phyloP scores from a whole-genome alignment of 345 rosid species.

The Citrus mangshanensis region DNA sequence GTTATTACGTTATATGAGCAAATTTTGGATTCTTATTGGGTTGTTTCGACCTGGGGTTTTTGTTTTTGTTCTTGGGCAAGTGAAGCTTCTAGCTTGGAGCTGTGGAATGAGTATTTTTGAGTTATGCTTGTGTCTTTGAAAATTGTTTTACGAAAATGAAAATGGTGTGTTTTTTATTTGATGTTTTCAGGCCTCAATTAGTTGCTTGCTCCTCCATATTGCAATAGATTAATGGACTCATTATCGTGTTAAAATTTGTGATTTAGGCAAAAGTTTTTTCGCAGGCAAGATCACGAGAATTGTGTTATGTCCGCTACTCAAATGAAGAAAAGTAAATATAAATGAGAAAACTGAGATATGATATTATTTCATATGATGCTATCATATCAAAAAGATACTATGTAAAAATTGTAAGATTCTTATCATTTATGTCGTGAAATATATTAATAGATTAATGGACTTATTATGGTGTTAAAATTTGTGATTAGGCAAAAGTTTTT shows the following conservation, averaged over 20 bases:
- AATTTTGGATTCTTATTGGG: slow-evolving; percentile 1
- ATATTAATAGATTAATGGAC: not conserved
- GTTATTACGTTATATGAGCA: not conserved
- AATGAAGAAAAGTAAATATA: not conserved
- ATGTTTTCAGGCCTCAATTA: too few species aligned
- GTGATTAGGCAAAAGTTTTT: not conserved
- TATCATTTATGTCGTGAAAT: too few species aligned
- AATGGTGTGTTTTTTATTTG: too few species aligned
- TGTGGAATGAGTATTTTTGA: not conserved
- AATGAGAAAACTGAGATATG: not conserved
- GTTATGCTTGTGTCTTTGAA: too few species aligned
- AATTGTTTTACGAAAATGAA: too few species aligned
- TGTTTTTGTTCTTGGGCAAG: not conserved
- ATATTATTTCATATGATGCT: not conserved
- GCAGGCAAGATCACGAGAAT: not conserved
- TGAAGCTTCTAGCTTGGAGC: not conserved
- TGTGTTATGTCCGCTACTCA: not conserved
- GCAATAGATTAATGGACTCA: not conserved
- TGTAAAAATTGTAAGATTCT: too few species aligned
- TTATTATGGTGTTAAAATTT: not conserved
- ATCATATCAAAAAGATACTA: too few species aligned
- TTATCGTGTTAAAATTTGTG: not conserved
- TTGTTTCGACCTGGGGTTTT: not conserved
- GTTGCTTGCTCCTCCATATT: too few species aligned
- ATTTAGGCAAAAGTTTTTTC: not conserved